Evolutionary conservation across 768 basidiomycete species (phyloP).

Genomic region (Harrya chromipes): DNA sequence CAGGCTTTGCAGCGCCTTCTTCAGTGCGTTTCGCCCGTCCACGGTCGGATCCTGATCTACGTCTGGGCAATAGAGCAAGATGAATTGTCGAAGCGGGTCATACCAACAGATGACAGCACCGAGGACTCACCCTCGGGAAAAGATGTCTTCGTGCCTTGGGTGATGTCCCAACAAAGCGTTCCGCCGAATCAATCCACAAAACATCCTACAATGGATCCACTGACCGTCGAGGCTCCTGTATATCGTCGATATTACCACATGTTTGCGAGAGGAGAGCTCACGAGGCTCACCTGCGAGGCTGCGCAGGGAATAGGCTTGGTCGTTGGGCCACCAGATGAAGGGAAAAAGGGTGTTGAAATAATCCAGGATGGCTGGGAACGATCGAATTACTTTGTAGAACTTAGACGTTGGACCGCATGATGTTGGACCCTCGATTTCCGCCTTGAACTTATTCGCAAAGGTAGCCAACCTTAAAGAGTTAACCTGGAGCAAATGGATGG

Average conservation of each 20-base stretch:
- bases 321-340: slow-evolving; percentile 39
- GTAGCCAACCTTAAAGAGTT: neutral
- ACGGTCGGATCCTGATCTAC: slow-evolving; percentile 85
- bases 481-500: slow-evolving; percentile 16
- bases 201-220: neutral
- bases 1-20: slow-evolving; percentile 50
- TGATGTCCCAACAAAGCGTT: slow-evolving; percentile 42
- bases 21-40: slow-evolving; percentile 56
- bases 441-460: slow-evolving; percentile 3
- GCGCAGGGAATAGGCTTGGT: slow-evolving; percentile 53
- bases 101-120: slow-evolving; percentile 34
- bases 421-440: slow-evolving; percentile 4
- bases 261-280: slow-evolving; percentile 81
- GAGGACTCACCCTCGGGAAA: slow-evolving; percentile 40
- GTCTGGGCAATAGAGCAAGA: slow-evolving; percentile 99
- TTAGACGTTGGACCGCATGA: slow-evolving; percentile 56
- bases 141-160: slow-evolving; percentile 93
- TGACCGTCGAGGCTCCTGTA: slow-evolving; percentile 31
- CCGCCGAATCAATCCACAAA: slow-evolving; percentile 16
- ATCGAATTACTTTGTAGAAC: slow-evolving; percentile 84
- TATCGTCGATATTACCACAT: slow-evolving; percentile 96
- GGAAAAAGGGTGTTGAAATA: slow-evolving; percentile 55
- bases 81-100: slow-evolving; percentile 69
- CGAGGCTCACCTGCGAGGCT: slow-evolving; percentile 57
- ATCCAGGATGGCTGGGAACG: slow-evolving; percentile 80